Evolutionary conservation across 2,329 filamentous ascomycete genomes (phyloP).

Genomic region (Xylaria hypoxylon): DNA sequence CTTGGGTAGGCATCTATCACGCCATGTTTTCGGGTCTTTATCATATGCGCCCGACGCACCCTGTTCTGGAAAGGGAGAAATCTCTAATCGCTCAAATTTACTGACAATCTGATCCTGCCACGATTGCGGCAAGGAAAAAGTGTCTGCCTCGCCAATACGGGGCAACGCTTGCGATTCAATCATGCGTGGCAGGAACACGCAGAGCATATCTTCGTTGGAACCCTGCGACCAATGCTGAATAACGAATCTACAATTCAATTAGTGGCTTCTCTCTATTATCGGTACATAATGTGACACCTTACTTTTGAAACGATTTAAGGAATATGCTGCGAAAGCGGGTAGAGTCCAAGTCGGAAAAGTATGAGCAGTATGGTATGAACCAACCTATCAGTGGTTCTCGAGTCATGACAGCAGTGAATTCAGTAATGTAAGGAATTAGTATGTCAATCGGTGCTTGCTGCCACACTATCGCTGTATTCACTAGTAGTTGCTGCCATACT

Average conservation of each 20-base stretch:
- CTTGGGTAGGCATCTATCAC: slow-evolving; percentile 72
- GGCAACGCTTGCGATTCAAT: slow-evolving; percentile 67
- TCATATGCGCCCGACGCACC: slow-evolving; percentile 63
- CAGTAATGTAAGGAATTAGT: slow-evolving; percentile 75
- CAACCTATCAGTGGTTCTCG: slow-evolving; percentile 73
- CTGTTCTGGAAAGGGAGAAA: slow-evolving; percentile 73
- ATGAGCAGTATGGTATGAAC: slow-evolving; percentile 88
- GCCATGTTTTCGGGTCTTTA: slow-evolving; percentile 71
- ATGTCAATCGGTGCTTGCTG: slow-evolving; percentile 83
- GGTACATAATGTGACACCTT: slow-evolving; percentile 44
- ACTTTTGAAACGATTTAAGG: slow-evolving; percentile 84
- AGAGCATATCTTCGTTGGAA: slow-evolving; percentile 74
- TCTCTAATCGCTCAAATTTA: slow-evolving; percentile 74
- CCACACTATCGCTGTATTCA: slow-evolving; percentile 73
- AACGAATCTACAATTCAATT: slow-evolving; percentile 73
- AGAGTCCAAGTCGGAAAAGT: slow-evolving; percentile 78
- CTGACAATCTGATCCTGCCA: slow-evolving; percentile 80
- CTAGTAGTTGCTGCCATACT: slow-evolving; percentile 69
- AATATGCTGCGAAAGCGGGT: slow-evolving; percentile 84
- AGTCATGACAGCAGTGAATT: slow-evolving; percentile 73
- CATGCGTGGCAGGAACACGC: slow-evolving; percentile 75
- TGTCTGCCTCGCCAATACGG: slow-evolving; percentile 62
- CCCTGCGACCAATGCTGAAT: slow-evolving; percentile 76
- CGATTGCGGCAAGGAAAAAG: slow-evolving; percentile 68
- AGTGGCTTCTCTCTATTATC: slow-evolving; percentile 38